A percentile compares a stretch with the other conserved stretches of the same genome.
Evolutionary conservation across 129 eudicot species (phyloP).

Genomic region (Flaveria brownii): DNA sequence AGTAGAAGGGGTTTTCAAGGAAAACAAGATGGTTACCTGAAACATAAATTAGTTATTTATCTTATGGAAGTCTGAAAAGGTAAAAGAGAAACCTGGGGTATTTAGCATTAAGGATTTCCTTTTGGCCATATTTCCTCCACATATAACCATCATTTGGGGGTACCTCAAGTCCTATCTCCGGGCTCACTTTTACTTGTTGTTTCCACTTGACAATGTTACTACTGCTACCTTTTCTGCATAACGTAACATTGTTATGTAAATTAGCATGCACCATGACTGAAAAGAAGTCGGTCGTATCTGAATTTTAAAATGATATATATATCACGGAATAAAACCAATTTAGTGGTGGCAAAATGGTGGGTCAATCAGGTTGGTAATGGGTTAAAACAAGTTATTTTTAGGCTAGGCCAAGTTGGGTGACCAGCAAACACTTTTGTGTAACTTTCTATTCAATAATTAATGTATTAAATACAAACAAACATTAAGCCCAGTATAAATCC

Average conservation of each 20-base stretch:
- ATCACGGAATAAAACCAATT: not conserved
- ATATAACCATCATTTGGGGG: constrained; percentile 57
- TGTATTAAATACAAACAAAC: not conserved
- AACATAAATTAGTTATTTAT: no score
- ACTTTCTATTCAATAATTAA: not conserved
- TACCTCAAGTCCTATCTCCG: constrained; percentile 43
- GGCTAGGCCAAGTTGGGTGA: not conserved
- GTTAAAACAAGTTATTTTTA: not conserved
- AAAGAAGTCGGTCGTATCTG: not conserved
- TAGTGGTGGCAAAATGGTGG: not conserved
- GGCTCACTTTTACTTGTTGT: constrained; percentile 40
- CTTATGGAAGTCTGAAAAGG: not conserved
- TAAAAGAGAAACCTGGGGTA: constrained; percentile 54
- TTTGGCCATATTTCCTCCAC: constrained; percentile 84
- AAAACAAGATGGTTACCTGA: no score
- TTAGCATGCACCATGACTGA: not conserved
- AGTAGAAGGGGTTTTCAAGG: not conserved
- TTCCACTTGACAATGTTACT: constrained; percentile 23
- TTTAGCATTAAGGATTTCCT: constrained; percentile 55
- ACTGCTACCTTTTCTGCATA: constrained; percentile 33
- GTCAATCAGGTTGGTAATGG: not conserved
- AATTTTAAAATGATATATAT: not conserved
- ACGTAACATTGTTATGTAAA: not conserved
- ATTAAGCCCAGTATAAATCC: not conserved
- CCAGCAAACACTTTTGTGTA: not conserved